These are phyloP conservation scores for Didymella exigua DNA, from an alignment of 2,329 filamentous ascomycete genomes.

Conservation along the genomic window DNA sequence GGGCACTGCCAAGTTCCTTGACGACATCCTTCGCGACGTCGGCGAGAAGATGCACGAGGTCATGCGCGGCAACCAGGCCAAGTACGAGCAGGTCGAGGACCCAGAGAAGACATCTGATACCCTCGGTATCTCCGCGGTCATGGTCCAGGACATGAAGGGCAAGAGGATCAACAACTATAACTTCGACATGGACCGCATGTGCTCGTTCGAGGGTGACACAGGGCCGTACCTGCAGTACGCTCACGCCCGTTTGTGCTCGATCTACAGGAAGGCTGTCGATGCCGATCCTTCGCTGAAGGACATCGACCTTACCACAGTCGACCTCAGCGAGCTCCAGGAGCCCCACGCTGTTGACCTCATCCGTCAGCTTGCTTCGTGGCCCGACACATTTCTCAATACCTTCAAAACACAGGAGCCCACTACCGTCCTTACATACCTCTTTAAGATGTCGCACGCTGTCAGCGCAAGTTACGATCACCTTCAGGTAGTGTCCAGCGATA, in stretches of 20 bases:
- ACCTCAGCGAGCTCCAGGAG: constrained; percentile 72
- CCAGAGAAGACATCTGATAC: constrained; percentile 82
- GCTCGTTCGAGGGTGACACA: constrained; percentile 82
- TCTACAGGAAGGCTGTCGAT: constrained; percentile 58
- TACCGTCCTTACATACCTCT: constrained; percentile 73
- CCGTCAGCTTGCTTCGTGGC: constrained; percentile 80
- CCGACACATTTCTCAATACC: constrained; percentile 82
- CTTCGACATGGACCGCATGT: constrained; percentile 83
- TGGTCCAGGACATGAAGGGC: constrained; percentile 97
- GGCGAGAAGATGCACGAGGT: constrained; percentile 97
- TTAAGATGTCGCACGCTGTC: constrained; percentile 83
- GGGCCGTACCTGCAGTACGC: constrained; percentile 86
- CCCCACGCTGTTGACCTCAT: constrained; percentile 74
- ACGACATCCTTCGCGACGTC: constrained; percentile 62
- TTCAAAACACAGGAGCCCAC: constrained; percentile 80
- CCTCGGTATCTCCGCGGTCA: constrained; percentile 90
- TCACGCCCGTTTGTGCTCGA: constrained; percentile 51
- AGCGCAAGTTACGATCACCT: constrained; percentile 83
- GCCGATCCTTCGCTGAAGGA: constrained; percentile 54
- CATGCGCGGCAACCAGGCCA: constrained; percentile 87
- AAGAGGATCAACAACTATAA: constrained; percentile 76
- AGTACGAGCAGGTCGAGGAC: constrained; percentile 88
- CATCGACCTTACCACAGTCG: constrained; percentile 69
- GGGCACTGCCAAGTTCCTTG: constrained; percentile 61
- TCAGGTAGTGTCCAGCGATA: constrained; percentile 79